phyloP scores from a whole-genome alignment of 257 asterid species.

The Cruciata laevipes region DNA sequence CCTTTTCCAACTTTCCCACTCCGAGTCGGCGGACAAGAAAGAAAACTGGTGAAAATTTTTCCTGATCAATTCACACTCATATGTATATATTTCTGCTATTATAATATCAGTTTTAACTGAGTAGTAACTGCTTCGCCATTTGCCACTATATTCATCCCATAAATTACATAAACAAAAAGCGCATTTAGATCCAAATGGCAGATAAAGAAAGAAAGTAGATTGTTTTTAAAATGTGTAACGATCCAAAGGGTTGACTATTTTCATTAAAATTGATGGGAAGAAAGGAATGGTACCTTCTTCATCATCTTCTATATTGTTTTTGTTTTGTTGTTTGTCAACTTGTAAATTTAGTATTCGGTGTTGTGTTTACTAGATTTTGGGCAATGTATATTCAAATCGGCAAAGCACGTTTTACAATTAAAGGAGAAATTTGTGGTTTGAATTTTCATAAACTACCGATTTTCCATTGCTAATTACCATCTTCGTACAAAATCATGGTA shows the following conservation, averaged over 20 bases:
- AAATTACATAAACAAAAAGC: neutral
- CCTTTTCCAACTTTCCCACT: constrained; percentile 5
- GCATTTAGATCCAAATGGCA: neutral
- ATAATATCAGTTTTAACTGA: no score
- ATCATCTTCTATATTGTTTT: neutral
- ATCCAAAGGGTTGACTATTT: constrained; percentile 53
- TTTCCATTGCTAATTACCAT: no score
- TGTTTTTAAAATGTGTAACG: constrained; percentile 15
- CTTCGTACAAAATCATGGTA: no score
- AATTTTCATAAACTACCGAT: no score
- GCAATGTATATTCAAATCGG: neutral
- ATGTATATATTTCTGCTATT: neutral
- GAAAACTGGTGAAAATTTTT: neutral
- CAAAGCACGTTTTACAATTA: neutral
- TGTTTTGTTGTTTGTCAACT: neutral
- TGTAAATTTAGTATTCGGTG: neutral
- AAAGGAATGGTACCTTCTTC: constrained; percentile 10
- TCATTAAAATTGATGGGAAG: constrained; percentile 6
- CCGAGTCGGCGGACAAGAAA: constrained; percentile 8
- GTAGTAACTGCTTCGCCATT: neutral
- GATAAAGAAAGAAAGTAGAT: neutral
- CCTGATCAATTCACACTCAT: neutral
- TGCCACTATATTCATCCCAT: neutral
- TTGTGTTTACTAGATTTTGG: neutral
- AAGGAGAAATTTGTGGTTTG: no score